Percentiles rank a stretch among this genome's conserved stretches.
Evolutionary conservation across 768 basidiomycete genomes (phyloP).

Genomic region (Rhodotorula taiwanensis): DNA sequence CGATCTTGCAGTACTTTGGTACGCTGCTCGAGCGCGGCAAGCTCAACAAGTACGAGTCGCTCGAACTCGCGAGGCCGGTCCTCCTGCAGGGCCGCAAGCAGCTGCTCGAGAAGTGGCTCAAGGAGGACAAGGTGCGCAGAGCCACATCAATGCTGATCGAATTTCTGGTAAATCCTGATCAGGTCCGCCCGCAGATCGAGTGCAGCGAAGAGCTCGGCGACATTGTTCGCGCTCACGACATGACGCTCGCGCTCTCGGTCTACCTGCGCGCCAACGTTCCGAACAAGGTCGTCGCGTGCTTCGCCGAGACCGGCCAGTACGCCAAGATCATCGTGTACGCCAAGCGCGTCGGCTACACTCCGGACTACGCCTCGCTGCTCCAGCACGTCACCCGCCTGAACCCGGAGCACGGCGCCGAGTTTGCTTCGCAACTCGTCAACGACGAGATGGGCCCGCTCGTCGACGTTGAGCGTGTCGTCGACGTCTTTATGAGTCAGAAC

Average conservation of each 20-base stretch:
- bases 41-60: conserved; percentile 88
- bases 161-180: no score
- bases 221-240: conserved; percentile 86
- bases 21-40: conserved; percentile 98
- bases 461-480: conserved; percentile 89
- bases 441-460: conserved; percentile 88
- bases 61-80: conserved; percentile 93
- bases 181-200: conserved; percentile 59
- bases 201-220: conserved; percentile 98
- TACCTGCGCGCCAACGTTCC: conserved; percentile 96
- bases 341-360: conserved; percentile 89
- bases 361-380: conserved; percentile 83
- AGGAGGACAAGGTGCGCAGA: conserved; percentile 86
- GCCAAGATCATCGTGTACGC: conserved; percentile 97
- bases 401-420: conserved; percentile 96
- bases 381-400: conserved; percentile 95
- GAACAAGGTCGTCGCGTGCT: conserved; percentile 92
- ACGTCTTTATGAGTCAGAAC: conserved; percentile 99
- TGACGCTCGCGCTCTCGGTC: conserved; percentile 94
- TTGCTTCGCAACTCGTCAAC: conserved; percentile 87
- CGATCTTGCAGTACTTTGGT: conserved; percentile 96
- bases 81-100: conserved; percentile 94
- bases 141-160: no score
- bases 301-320: conserved; percentile 95
- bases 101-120: conserved; percentile 95